A percentile compares a stretch with the other conserved stretches of the same genome.
Evolutionary conservation across 2,329 filamentous ascomycete genomes (phyloP).

Genomic region (Zasmidium angulare): DNA sequence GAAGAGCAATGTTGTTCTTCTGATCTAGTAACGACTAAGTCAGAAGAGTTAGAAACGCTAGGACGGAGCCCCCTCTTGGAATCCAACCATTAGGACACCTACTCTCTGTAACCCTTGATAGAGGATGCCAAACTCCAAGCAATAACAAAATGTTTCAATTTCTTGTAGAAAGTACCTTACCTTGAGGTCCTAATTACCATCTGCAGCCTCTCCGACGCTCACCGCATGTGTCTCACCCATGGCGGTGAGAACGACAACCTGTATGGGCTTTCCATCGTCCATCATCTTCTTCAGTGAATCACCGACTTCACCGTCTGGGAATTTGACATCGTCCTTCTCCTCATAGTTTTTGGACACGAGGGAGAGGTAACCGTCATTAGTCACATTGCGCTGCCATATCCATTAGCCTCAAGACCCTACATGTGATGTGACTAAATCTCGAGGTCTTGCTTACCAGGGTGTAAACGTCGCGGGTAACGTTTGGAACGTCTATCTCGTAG

Average conservation of each 20-base stretch:
- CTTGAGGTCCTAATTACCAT: too few relatives aligned
- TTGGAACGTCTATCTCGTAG: constrained; percentile 95
- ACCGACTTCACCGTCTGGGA: constrained; percentile 86
- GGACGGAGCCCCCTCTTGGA: too few relatives aligned
- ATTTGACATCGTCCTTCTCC: constrained; percentile 92
- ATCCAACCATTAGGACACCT: too few relatives aligned
- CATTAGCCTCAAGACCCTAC: constrained; percentile 19
- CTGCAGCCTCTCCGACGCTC: constrained; percentile 94
- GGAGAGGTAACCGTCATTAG: constrained; percentile 90
- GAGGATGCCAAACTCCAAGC: too few relatives aligned
- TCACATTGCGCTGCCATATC: constrained; percentile 74
- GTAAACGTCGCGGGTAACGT: constrained; percentile 87
- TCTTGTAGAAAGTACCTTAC: too few relatives aligned
- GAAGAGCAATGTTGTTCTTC: too few relatives aligned
- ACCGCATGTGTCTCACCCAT: constrained; percentile 95
- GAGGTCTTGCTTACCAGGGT: constrained; percentile 67
- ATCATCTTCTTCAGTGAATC: constrained; percentile 83
- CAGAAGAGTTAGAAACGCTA: too few relatives aligned
- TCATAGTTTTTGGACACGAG: constrained; percentile 85
- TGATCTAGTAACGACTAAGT: too few relatives aligned
- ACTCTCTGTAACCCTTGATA: too few relatives aligned
- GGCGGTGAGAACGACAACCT: constrained; percentile 87
- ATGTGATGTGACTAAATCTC: constrained; percentile 41
- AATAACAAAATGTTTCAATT: too few relatives aligned
- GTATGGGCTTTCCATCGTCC: constrained; percentile 74